Evolutionary conservation across 805 yeast genomes (phyloP).

Genomic region (Wickerhamiella brachini): DNA sequence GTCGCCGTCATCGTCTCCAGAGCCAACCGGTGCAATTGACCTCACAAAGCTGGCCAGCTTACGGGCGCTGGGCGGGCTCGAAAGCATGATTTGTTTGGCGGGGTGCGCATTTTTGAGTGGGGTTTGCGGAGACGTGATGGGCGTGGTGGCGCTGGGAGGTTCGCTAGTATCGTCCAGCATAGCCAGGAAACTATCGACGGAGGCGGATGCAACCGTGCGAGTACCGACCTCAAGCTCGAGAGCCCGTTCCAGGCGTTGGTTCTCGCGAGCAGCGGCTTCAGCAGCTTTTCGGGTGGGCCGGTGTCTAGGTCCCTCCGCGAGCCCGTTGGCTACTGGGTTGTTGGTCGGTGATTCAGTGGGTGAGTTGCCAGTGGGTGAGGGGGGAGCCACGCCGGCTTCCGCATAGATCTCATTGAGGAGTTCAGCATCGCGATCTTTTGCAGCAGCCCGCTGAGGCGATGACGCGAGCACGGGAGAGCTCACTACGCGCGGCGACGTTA

Average conservation of each 20-base stretch:
- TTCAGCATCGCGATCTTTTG: neutral
- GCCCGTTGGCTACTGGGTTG: neutral
- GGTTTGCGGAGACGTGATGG: constrained; percentile 1
- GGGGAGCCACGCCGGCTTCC: neutral
- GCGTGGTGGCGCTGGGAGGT: neutral
- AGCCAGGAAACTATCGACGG: constrained; percentile 10
- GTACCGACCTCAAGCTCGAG: constrained; percentile 8
- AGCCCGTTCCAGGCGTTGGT: constrained; percentile 10
- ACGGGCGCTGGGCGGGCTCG: constrained; percentile 13
- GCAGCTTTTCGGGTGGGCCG: neutral
- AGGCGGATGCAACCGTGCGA: constrained; percentile 5
- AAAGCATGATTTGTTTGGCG: neutral
- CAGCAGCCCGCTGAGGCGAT: neutral
- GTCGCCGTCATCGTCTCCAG: constrained; percentile 11
- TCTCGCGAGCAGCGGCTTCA: constrained; percentile 7
- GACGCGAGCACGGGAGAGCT: neutral
- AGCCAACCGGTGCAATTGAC: neutral
- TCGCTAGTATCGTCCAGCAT: constrained; percentile 2
- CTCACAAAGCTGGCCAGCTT: constrained; percentile 9
- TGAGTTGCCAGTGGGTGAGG: neutral
- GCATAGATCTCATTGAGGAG: neutral
- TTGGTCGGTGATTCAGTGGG: neutral
- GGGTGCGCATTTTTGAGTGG: neutral
- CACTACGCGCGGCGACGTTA: neutral
- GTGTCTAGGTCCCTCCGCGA: neutral